These are phyloP conservation scores for Aquilaria sinensis DNA, from an alignment of 345 rosid species.

Conservation along the genomic window DNA sequence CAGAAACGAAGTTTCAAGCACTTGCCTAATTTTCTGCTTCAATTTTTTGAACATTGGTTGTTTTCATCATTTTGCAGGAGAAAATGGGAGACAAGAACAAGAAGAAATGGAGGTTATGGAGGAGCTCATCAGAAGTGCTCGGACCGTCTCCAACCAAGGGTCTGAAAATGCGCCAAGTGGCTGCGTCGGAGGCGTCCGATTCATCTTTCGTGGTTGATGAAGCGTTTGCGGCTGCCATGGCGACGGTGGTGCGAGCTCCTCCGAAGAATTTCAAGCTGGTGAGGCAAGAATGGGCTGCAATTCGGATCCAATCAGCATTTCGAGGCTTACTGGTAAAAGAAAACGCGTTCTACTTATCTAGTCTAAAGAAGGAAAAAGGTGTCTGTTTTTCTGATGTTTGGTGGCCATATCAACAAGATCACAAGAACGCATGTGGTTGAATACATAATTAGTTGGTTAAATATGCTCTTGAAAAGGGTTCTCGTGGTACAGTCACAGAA, in stretches of 20 bases:
- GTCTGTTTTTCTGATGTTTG: no score
- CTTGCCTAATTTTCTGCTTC: not conserved
- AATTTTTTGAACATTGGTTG: not conserved
- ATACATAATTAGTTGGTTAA: no score
- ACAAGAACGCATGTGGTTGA: no score
- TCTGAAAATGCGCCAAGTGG: slow-evolving; percentile 31
- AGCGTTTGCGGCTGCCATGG: slow-evolving; percentile 57
- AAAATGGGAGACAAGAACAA: slow-evolving; percentile 41
- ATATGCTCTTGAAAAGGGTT: no score
- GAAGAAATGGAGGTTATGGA: slow-evolving; percentile 92
- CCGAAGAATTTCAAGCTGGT: slow-evolving; percentile 64
- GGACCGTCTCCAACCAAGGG: slow-evolving; percentile 36
- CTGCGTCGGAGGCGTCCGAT: slow-evolving; percentile 46
- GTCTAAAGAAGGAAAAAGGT: no score
- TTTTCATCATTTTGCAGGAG: slow-evolving; percentile 25
- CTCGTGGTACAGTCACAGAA: no score
- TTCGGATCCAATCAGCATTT: slow-evolving; percentile 80
- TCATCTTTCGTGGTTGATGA: slow-evolving; percentile 36
- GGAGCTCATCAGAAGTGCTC: slow-evolving; percentile 72
- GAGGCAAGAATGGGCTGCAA: slow-evolving; percentile 85
- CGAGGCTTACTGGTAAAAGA: slow-evolving; percentile 64
- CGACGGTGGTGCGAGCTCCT: slow-evolving; percentile 67
- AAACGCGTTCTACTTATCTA: no score
- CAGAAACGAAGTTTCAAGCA: not conserved
- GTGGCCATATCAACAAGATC: no score